These are phyloP conservation scores for Aspergillus sojae DNA, from an alignment of 2,329 filamentous ascomycete genomes.

Conservation along the genomic window DNA sequence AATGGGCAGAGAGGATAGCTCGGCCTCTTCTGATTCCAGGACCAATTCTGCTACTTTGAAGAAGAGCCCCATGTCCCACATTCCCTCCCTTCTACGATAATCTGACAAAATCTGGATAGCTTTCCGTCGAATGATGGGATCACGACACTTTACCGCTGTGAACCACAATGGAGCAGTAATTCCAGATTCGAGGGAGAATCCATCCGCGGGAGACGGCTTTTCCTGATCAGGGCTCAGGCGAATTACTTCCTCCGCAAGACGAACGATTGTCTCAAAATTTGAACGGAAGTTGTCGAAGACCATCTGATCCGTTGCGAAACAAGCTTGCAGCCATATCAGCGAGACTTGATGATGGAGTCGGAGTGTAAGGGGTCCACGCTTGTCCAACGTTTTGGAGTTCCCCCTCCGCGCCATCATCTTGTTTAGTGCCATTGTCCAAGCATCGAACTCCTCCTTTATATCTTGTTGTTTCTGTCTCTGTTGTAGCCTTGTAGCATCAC, in stretches of 20 bases:
- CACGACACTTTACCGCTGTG: constrained; percentile 34
- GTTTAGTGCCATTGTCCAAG: constrained; percentile 18
- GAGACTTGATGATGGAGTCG: constrained; percentile 19
- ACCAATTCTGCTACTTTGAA: constrained; percentile 11
- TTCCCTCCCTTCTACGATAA: constrained; percentile 18
- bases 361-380: constrained; percentile 18
- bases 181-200: constrained; percentile 31
- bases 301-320: constrained; percentile 10
- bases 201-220: background rate
- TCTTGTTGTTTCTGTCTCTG: constrained; percentile 7
- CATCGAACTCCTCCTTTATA: constrained; percentile 2
- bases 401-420: constrained; percentile 8
- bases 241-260: constrained; percentile 14
- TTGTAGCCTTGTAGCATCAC: background rate
- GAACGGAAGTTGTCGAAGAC: constrained; percentile 13
- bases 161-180: constrained; percentile 38
- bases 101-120: constrained; percentile 25
- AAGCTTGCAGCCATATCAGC: constrained; percentile 14
- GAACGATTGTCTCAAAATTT: constrained; percentile 15
- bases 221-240: background rate
- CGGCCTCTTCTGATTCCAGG: constrained; percentile 21
- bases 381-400: constrained; percentile 8
- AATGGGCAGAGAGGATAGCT: constrained; percentile 10
- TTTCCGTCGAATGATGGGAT: constrained; percentile 32
- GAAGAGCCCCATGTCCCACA: constrained; percentile 19